A percentile compares a stretch with the other conserved stretches of the same genome.
These are phyloP conservation scores for Colletotrichum sp. DNA, from an alignment of 2,329 filamentous ascomycete genomes.

Conservation along the genomic window DNA sequence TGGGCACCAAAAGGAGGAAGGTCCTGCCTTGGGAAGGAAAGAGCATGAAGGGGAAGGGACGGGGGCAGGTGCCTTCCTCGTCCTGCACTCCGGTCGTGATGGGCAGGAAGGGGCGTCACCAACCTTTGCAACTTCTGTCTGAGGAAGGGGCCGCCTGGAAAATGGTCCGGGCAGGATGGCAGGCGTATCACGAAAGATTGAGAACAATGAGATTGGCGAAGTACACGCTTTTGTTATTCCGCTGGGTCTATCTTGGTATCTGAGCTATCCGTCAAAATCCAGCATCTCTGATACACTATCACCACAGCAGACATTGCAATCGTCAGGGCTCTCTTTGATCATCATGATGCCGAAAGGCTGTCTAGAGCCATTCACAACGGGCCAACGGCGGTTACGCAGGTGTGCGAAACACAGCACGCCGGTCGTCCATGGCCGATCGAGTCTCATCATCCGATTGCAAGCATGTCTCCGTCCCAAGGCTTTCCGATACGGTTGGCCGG, in stretches of 20 bases:
- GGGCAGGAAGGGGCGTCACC: neutral
- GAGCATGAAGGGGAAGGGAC: neutral
- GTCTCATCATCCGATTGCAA: constrained; percentile 55
- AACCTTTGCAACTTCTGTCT: neutral
- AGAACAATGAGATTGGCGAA: neutral
- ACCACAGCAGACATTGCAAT: constrained; percentile 26
- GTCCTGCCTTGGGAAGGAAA: neutral
- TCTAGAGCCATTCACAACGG: constrained; percentile 41
- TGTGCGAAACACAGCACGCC: constrained; percentile 25
- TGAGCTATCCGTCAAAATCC: neutral
- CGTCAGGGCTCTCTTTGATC: constrained; percentile 69
- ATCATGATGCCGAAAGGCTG: constrained; percentile 41
- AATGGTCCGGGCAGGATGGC: accelerated
- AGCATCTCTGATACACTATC: neutral
- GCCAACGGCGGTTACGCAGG: constrained; percentile 43
- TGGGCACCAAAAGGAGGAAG: neutral
- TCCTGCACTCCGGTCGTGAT: neutral
- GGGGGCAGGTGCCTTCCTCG: neutral
- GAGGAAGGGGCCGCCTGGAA: neutral
- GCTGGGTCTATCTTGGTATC: neutral
- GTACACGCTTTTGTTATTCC: neutral
- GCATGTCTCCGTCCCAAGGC: neutral
- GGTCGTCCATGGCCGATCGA: constrained; percentile 16
- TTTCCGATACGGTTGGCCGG: neutral
- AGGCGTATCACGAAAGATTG: accelerated